Percentiles rank a stretch among this genome's conserved stretches.
Evolutionary conservation across 2,329 filamentous ascomycete species (phyloP).

Genomic region (Botrytis galanthina): DNA sequence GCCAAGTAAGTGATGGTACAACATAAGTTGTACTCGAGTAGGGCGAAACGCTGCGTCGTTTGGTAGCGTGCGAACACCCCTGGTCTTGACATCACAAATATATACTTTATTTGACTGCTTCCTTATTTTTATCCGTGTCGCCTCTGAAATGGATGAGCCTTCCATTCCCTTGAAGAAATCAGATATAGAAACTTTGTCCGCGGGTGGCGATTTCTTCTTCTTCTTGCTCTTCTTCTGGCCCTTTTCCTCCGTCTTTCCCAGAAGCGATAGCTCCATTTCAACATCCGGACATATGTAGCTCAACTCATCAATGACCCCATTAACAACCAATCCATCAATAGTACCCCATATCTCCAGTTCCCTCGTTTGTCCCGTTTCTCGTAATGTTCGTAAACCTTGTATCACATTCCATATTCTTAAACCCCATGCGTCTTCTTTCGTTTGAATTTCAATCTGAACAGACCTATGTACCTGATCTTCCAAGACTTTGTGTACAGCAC

Average conservation of each 20-base stretch:
- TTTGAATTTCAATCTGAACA: conserved; percentile 68
- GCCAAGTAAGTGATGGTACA: conserved; percentile 84
- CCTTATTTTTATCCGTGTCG: conserved; percentile 22
- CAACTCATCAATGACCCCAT: conserved; percentile 85
- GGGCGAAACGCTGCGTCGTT: conserved; percentile 64
- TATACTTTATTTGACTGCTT: conserved; percentile 52
- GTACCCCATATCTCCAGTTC: conserved; percentile 84
- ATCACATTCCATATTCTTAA: conserved; percentile 88
- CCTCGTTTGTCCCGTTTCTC: conserved; percentile 68
- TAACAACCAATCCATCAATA: conserved; percentile 77
- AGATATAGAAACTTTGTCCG: conserved; percentile 33
- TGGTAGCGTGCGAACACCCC: conserved; percentile 60
- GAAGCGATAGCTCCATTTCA: conserved; percentile 53
- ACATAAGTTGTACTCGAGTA: conserved; percentile 80
- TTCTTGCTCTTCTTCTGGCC: conserved; percentile 22
- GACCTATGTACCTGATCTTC: conserved; percentile 83
- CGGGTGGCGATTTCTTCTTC: conserved; percentile 37
- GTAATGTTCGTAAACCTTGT: conserved; percentile 73
- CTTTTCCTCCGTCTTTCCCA: conserved; percentile 30
- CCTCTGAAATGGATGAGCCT: conserved; percentile 26
- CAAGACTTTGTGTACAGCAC: conserved; percentile 73
- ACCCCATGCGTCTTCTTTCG: conserved; percentile 79
- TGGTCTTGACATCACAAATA: conserved; percentile 85
- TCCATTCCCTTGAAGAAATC: conserved; percentile 33
- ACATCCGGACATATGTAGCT: conserved; percentile 74